Percentiles rank a stretch among this genome's conserved stretches.
These are phyloP conservation scores for Gillenia trifoliata DNA, from an alignment of 306 rosid species.

Conservation along the genomic window DNA sequence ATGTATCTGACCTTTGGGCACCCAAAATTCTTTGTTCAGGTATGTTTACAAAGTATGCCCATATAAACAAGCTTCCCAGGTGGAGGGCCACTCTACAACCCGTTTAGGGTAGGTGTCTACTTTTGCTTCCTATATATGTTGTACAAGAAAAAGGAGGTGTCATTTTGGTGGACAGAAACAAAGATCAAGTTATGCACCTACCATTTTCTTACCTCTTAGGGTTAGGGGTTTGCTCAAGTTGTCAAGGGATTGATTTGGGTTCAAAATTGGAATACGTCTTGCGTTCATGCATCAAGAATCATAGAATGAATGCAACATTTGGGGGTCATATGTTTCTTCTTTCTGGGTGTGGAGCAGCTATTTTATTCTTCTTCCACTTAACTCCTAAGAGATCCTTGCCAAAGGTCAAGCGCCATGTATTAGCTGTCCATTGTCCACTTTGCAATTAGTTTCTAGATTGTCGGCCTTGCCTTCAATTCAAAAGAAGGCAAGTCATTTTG, in stretches of 20 bases:
- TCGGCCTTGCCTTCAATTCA: neutral
- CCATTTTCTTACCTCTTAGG: neutral
- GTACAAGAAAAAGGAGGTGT: neutral
- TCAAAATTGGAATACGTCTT: neutral
- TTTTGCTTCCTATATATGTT: neutral
- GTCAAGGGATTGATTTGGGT: slow-evolving; percentile 3
- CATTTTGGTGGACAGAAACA: slow-evolving; percentile 1
- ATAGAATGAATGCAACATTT: neutral
- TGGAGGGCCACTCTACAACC: slow-evolving; percentile 78
- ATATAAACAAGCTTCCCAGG: slow-evolving; percentile 89
- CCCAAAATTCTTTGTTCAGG: slow-evolving; percentile 51
- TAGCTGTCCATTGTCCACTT: neutral
- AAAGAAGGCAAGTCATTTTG: slow-evolving; percentile 7
- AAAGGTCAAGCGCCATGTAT: neutral
- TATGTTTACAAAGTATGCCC: slow-evolving; percentile 96
- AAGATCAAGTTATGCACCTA: slow-evolving; percentile 1
- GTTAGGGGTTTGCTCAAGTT: neutral
- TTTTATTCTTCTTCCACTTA: slow-evolving; percentile 4
- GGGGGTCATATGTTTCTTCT: neutral
- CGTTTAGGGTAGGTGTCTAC: slow-evolving; percentile 75
- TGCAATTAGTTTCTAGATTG: slow-evolving; percentile 15
- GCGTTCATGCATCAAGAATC: neutral
- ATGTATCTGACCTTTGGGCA: slow-evolving; percentile 31
- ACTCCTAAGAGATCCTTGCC: neutral
- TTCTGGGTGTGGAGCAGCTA: slow-evolving; percentile 2